Evolutionary conservation across 495 filamentous ascomycete species (phyloP).

Genomic region (Penicillium flavigenum): DNA sequence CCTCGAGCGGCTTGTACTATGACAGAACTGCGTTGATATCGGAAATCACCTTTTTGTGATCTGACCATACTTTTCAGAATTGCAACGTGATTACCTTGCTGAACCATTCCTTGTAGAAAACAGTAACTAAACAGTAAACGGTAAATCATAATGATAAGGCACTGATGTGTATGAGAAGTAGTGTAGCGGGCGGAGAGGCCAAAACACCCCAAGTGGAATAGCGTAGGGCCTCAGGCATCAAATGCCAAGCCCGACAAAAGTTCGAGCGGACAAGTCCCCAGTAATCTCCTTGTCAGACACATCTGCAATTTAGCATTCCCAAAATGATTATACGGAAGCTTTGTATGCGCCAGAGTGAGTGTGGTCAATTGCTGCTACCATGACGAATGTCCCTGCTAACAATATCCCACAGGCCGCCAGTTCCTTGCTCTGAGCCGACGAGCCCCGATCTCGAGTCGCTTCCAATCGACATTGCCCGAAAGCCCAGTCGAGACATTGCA

Average conservation of each 20-base stretch:
- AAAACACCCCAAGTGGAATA: conserved; percentile 22
- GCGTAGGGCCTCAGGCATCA: conserved; percentile 29
- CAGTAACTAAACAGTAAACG: not conserved
- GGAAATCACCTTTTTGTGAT: conserved; percentile 7
- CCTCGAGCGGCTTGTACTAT: conserved; percentile 19
- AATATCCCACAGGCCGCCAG: conserved; percentile 40
- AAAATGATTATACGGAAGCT: conserved; percentile 49
- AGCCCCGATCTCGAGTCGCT: conserved; percentile 38
- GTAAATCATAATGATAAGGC: not conserved
- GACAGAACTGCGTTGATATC: conserved; percentile 24
- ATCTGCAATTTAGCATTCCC: conserved; percentile 18
- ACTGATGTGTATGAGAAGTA: not conserved
- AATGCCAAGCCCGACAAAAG: conserved; percentile 47
- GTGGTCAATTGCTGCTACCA: not conserved
- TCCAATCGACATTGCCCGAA: conserved; percentile 35
- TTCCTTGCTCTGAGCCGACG: conserved; percentile 39
- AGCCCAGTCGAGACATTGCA: conserved; percentile 31
- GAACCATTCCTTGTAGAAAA: not conserved
- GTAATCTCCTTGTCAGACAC: conserved; percentile 18
- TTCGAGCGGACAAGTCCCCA: conserved; percentile 39
- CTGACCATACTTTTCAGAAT: conserved; percentile 10
- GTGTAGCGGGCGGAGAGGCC: conserved; percentile 11
- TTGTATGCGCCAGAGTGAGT: conserved; percentile 48
- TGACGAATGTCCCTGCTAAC: conserved; percentile 9
- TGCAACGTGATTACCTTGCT: conserved; percentile 12